Evolutionary conservation across 352 stramenopile species (phyloP).

Genomic region (Globisporangium mamillatum): DNA sequence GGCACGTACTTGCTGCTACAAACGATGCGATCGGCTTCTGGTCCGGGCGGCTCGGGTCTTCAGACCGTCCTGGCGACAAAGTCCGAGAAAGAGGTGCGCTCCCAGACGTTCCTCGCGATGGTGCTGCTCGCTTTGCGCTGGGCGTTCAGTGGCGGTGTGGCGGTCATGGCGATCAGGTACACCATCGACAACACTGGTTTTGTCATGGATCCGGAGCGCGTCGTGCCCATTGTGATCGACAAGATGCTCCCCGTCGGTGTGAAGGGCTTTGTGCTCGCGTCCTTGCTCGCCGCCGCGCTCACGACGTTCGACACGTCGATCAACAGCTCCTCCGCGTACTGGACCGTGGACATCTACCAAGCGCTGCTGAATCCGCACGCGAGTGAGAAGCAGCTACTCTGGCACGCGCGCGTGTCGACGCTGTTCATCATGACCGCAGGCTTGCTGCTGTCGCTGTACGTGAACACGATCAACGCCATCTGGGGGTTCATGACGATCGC

Average conservation of each 20-base stretch:
- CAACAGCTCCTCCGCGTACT: constrained; percentile 77
- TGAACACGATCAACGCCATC: constrained; percentile 76
- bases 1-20: constrained; percentile 61
- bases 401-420: constrained; percentile 61
- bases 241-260: constrained; percentile 64
- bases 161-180: constrained; percentile 70
- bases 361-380: constrained; percentile 59
- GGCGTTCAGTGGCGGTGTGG: constrained; percentile 73
- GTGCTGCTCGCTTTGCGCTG: constrained; percentile 65
- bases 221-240: constrained; percentile 73
- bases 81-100: constrained; percentile 73
- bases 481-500: constrained; percentile 83
- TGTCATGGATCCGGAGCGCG: constrained; percentile 65
- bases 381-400: constrained; percentile 53
- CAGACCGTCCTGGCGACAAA: constrained; percentile 78
- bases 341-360: constrained; percentile 83
- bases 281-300: constrained; percentile 63
- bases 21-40: constrained; percentile 66
- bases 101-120: constrained; percentile 77
- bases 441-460: constrained; percentile 58
- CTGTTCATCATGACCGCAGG: constrained; percentile 57
- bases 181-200: constrained; percentile 38
- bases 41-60: constrained; percentile 59
- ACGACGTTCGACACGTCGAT: constrained; percentile 83
- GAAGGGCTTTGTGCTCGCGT: constrained; percentile 70